Evolutionary conservation across 1,139 yeast genomes (phyloP).

Genomic region (Saccharomycopsis hybrid): DNA sequence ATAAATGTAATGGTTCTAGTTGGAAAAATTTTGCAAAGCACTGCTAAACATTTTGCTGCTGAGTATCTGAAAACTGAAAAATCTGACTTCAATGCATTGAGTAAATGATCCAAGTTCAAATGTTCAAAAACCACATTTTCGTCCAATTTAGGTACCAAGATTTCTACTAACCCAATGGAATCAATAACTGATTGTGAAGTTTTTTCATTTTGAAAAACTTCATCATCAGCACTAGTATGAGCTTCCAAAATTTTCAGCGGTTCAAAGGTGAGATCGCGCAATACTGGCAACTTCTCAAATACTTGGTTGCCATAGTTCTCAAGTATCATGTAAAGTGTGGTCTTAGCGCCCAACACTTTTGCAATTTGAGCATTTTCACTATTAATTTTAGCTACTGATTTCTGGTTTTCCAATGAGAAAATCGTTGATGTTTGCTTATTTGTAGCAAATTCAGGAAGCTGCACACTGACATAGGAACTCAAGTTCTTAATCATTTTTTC

Average conservation of each 20-base stretch:
- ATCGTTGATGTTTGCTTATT: constrained; percentile 56
- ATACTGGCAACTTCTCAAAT: constrained; percentile 60
- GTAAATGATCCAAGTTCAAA: constrained; percentile 31
- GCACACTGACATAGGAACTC: constrained; percentile 92
- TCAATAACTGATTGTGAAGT: constrained; percentile 83
- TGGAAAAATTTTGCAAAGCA: constrained; percentile 70
- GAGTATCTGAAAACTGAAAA: constrained; percentile 83
- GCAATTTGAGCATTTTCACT: constrained; percentile 14
- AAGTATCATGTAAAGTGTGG: constrained; percentile 24
- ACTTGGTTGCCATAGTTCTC: constrained; percentile 45
- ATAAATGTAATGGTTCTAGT: constrained; percentile 69
- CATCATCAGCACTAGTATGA: constrained; percentile 28
- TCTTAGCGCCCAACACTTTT: constrained; percentile 20
- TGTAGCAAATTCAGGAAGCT: constrained; percentile 86
- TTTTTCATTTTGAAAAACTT: constrained; percentile 36
- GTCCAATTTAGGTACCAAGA: constrained; percentile 61
- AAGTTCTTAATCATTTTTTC: constrained; percentile 86
- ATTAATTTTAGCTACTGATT: constrained; percentile 16
- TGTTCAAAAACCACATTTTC: constrained; percentile 39
- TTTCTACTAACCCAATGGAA: constrained; percentile 75
- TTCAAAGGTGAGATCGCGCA: constrained; percentile 60
- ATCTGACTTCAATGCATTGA: constrained; percentile 59
- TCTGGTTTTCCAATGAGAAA: constrained; percentile 50
- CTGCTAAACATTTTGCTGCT: constrained; percentile 84
- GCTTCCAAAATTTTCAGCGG: constrained; percentile 40